phyloP scores from a whole-genome alignment of 331 rosid genomes.

The Cydonia oblonga region DNA sequence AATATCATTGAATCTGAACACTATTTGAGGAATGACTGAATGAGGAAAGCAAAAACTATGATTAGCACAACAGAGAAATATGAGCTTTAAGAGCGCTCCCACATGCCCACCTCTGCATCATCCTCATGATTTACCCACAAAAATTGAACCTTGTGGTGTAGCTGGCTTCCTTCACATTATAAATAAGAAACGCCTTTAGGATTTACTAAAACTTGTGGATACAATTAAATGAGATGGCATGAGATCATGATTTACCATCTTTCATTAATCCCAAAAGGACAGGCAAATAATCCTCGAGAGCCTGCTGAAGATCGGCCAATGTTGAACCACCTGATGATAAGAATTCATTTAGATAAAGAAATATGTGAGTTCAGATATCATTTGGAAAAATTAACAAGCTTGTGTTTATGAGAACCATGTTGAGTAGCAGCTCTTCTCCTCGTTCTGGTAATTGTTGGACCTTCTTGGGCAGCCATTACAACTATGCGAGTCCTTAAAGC shows the following conservation, averaged over 20 bases:
- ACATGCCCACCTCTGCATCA: conserved; percentile 61
- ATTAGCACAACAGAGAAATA: background rate
- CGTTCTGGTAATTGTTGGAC: conserved; percentile 87
- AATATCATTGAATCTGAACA: background rate
- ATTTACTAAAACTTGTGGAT: conserved; percentile 12
- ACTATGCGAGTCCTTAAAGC: conserved; percentile 88
- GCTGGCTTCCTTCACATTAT: conserved; percentile 70
- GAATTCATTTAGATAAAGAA: conserved; percentile 20
- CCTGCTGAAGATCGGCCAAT: conserved; percentile 76
- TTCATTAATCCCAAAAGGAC: conserved; percentile 89
- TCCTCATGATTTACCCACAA: conserved; percentile 95
- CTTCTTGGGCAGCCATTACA: conserved; percentile 97
- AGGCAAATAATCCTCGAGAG: conserved; percentile 83
- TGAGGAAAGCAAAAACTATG: background rate
- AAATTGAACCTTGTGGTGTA: conserved; percentile 79
- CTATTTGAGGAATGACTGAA: background rate
- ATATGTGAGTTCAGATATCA: conserved; percentile 3
- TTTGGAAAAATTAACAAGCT: conserved; percentile 4
- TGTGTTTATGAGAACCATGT: conserved; percentile 48
- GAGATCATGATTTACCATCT: conserved; percentile 55
- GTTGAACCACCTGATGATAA: conserved; percentile 80
- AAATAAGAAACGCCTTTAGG: conserved; percentile 19
- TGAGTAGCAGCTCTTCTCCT: conserved; percentile 78
- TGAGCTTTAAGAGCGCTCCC: conserved; percentile 3
- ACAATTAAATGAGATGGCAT: conserved; percentile 3